Evolutionary conservation across 1,139 yeast species (phyloP).

Genomic region (Tardiomyces blankii): DNA sequence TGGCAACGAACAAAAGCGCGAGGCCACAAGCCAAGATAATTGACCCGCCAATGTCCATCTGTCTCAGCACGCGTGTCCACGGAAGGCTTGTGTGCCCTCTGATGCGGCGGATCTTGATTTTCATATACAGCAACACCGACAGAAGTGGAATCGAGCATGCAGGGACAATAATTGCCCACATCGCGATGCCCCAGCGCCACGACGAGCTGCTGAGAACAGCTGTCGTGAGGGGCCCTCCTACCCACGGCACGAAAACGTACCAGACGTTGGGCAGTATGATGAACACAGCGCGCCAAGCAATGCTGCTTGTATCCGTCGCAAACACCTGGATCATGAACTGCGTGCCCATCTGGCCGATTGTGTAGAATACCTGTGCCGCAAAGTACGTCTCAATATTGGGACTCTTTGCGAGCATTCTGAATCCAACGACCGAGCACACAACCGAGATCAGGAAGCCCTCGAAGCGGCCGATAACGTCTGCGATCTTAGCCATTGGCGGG

Average conservation of each 20-base stretch:
- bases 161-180: conserved; percentile 71
- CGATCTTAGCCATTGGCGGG: conserved; percentile 31
- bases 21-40: too few relatives aligned
- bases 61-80: too few relatives aligned
- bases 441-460: conserved; percentile 29
- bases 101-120: conserved; percentile 3
- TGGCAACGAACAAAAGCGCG: too few relatives aligned
- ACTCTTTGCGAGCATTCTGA: conserved; percentile 24
- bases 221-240: conserved; percentile 11
- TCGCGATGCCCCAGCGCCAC: conserved; percentile 65
- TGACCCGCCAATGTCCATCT: too few relatives aligned
- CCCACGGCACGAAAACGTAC: conserved; percentile 11
- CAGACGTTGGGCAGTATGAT: conserved; percentile 24
- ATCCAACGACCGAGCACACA: conserved; percentile 22
- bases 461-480: conserved; percentile 32
- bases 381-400: conserved; percentile 24
- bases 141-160: conserved; percentile 44
- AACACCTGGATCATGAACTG: conserved; percentile 7
- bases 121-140: conserved; percentile 6
- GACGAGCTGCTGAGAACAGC: conserved; percentile 5
- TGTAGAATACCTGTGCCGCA: conserved; percentile 26
- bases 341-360: conserved; percentile 29
- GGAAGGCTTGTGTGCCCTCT: too few relatives aligned
- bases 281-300: conserved; percentile 29
- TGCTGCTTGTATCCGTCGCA: conserved; percentile 4